These are phyloP conservation scores for Ascochyta koolunga DNA, from an alignment of 2,329 filamentous ascomycete genomes.

Conservation along the genomic window DNA sequence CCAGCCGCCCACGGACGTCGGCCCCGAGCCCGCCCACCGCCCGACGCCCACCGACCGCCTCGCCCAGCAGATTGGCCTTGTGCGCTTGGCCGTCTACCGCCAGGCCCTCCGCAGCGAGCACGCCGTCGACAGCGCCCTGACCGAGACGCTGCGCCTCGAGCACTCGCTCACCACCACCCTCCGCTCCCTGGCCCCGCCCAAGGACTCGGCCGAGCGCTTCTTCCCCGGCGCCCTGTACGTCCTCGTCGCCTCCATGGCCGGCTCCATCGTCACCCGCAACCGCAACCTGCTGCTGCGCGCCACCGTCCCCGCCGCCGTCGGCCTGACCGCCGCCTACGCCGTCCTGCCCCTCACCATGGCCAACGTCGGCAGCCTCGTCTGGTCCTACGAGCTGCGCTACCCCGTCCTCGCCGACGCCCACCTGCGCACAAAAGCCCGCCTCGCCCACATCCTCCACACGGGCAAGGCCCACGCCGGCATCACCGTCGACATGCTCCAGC, in stretches of 20 bases:
- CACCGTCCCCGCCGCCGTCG: conserved; percentile 77
- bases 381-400: conserved; percentile 91
- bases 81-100: conserved; percentile 78
- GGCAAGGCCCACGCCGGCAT: conserved; percentile 76
- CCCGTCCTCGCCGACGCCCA: conserved; percentile 85
- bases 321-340: conserved; percentile 80
- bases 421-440: conserved; percentile 69
- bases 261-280: conserved; percentile 87
- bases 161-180: conserved; percentile 88
- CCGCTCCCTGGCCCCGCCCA: conserved; percentile 83
- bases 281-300: conserved; percentile 82
- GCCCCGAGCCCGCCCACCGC: conserved; percentile 35
- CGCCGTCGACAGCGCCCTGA: conserved; percentile 80
- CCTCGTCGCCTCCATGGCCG: conserved; percentile 91
- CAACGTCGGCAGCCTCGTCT: conserved; percentile 84
- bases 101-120: conserved; percentile 78
- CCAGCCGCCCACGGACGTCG: conserved; percentile 39
- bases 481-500: conserved; percentile 74
- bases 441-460: conserved; percentile 73
- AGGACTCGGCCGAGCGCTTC: conserved; percentile 84
- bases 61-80: conserved; percentile 78
- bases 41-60: conserved; percentile 90
- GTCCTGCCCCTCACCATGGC: conserved; percentile 87
- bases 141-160: conserved; percentile 82
- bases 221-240: conserved; percentile 92